Percentiles rank a stretch among this genome's conserved stretches.
phyloP scores from a whole-genome alignment of 306 rosid species.

The Morella rubra region DNA sequence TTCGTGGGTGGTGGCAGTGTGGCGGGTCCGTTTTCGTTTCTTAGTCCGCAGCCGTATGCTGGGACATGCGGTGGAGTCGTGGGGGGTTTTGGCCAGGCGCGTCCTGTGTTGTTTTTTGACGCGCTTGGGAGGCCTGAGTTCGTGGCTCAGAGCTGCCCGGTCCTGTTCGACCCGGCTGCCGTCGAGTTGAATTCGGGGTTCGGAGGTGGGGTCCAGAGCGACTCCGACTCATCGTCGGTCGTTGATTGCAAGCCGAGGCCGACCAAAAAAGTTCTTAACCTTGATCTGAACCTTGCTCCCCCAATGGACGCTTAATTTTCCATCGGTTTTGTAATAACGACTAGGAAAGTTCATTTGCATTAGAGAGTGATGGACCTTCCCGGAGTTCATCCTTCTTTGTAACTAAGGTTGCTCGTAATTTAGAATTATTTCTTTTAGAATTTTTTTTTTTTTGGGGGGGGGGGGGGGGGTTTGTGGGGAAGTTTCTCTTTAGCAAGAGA shows the following conservation, averaged over 20 bases:
- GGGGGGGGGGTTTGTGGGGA: no score
- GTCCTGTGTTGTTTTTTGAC: conserved; percentile 40
- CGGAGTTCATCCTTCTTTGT: conserved; percentile 32
- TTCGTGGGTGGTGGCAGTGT: not conserved
- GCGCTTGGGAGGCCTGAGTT: conserved; percentile 23
- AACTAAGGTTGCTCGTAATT: conserved; percentile 3
- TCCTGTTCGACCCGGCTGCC: conserved; percentile 36
- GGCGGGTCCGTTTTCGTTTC: conserved; percentile 46
- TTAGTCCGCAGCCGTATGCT: conserved; percentile 33
- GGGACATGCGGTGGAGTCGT: conserved; percentile 16
- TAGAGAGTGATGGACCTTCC: conserved; percentile 24
- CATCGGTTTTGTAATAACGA: conserved; percentile 2
- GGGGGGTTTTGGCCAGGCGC: conserved; percentile 13
- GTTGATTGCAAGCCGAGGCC: conserved; percentile 45
- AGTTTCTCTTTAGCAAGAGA: conserved; percentile 10
- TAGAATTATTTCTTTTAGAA: no score
- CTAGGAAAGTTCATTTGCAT: not conserved
- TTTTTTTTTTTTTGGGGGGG: no score
- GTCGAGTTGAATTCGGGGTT: conserved; percentile 27
- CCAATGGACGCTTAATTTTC: conserved; percentile 44
- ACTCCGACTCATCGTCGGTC: conserved; percentile 51
- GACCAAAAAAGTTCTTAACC: conserved; percentile 36
- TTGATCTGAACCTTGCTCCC: conserved; percentile 68
- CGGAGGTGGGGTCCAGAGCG: conserved; percentile 37
- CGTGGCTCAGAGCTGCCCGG: conserved; percentile 35